Evolutionary conservation across 306 rosid species (phyloP).

Genomic region (Corylus americana): DNA sequence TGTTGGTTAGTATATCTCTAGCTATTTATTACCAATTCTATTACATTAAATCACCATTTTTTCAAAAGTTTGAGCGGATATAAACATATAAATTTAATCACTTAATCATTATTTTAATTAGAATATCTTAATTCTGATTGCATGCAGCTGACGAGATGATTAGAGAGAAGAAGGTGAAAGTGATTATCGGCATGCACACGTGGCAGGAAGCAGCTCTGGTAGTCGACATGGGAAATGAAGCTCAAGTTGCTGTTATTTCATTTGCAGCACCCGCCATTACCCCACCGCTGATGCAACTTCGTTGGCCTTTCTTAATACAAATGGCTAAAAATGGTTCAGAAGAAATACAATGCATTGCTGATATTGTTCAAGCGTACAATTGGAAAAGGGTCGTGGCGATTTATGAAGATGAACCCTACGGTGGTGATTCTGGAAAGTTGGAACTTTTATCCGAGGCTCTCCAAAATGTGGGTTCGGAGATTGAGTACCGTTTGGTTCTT

Average conservation of each 20-base stretch:
- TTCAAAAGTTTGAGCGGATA: no score
- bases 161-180: constrained; percentile 34
- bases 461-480: constrained; percentile 38
- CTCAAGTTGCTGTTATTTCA: constrained; percentile 51
- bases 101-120: no score
- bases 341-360: constrained; percentile 58
- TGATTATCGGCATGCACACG: constrained; percentile 48
- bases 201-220: constrained; percentile 63
- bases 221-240: constrained; percentile 45
- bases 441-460: constrained; percentile 60
- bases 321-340: constrained; percentile 35
- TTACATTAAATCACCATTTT: background rate
- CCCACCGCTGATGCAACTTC: constrained; percentile 33
- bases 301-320: constrained; percentile 62
- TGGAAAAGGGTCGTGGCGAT: constrained; percentile 49
- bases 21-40: background rate
- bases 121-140: constrained; percentile 5
- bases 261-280: constrained; percentile 44
- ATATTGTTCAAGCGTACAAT: constrained; percentile 27
- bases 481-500: constrained; percentile 54
- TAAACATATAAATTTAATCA: no score
- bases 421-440: constrained; percentile 47
- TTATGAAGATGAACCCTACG: constrained; percentile 47
- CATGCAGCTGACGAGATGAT: constrained; percentile 50
- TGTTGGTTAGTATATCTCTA: background rate